Evolutionary conservation across 768 basidiomycete species (phyloP).

Genomic region (Leccinum variicolor): DNA sequence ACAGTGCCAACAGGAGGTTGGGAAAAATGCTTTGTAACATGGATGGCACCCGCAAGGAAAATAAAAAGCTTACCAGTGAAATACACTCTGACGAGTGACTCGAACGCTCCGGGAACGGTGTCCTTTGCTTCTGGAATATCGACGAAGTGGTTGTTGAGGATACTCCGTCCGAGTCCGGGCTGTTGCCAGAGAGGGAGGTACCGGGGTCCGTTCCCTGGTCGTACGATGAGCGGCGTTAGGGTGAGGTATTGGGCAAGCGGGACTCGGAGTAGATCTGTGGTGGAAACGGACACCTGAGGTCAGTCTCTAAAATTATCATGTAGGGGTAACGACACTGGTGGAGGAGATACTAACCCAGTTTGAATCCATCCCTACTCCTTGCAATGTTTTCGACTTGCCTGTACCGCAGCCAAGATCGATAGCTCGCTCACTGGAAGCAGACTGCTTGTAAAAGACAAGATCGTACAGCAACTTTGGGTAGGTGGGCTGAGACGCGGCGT

Average conservation of each 20-base stretch:
- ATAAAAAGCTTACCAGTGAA: conserved; percentile 47
- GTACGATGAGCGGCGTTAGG: conserved; percentile 7
- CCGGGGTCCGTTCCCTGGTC: conserved; percentile 1
- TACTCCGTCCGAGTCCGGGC: neutral
- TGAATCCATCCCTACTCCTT: conserved; percentile 23
- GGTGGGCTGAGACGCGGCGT: conserved; percentile 66
- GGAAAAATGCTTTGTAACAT: conserved; percentile 24
- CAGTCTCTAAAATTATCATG: neutral
- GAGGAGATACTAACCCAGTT: conserved; percentile 52
- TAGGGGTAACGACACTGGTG: neutral
- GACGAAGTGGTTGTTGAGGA: conserved; percentile 2
- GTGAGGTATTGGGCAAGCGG: conserved; percentile 2
- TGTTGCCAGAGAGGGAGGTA: neutral
- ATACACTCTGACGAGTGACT: conserved; percentile 49
- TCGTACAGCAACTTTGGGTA: conserved; percentile 66
- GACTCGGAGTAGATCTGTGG: conserved; percentile 7
- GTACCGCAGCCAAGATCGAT: conserved; percentile 83
- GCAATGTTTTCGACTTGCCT: conserved; percentile 36
- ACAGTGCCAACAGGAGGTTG: conserved; percentile 28
- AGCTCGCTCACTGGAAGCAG: conserved; percentile 42
- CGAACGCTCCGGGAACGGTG: conserved; percentile 18
- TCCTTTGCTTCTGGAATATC: conserved; percentile 1
- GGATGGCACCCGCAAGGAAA: neutral
- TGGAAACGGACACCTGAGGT: neutral
- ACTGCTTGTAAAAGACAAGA: conserved; percentile 51